Base-by-base conservation (phyloP, 164 flowering plant species). In the Tinospora cordifolia region DNA sequence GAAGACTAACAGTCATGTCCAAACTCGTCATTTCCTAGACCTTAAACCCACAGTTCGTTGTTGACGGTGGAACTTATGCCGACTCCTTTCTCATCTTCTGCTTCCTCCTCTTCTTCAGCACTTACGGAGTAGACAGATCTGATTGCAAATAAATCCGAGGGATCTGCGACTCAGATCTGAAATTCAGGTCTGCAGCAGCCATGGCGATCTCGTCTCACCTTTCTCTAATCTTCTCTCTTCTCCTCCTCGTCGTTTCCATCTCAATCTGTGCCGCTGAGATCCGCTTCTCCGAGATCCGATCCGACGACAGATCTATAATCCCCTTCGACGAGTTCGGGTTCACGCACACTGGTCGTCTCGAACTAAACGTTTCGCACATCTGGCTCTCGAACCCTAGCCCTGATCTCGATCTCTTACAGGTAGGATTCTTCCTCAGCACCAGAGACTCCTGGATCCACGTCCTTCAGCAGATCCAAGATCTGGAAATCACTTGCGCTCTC, bases 251-350 rank as follows among this genome's bases (percentile, higher is more conserved):
- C 67, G 44, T 76, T 57, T 51, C 41, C 27, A 27, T 79, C 71
- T 46, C 85, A 2, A 15, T 70, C 24, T 68, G 79, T 59, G 30
- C 30, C 63, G 88, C 90, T 36, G 95, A 89, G 83, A 86, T 92
- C 80, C 91, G 89, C 0, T 76, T 22, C 79, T 57, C 82, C 15
- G 83, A 84, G 75, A 81, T 90, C 82, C 86, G 85, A 41, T 82
- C 85, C 74, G 97, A 94, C 68, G 34, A 30, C 63, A 84, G 94
- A 0, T 83, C 84, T 49, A 87, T 88, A 14, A 94, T 94, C 83
- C 97, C 91, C 58, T 85, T 94, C 79, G 97, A 88, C 72, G 90
- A 88, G 69, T 90, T 90, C 81, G 99, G 99, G 0, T 94, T 90
- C 90, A 87, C 96, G 38, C 89, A 83, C 80, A 54, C 69, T 14